Percentiles rank a stretch among this genome's conserved stretches.
These are phyloP conservation scores for Tagetes erecta DNA, from an alignment of 129 eudicot genomes.

Conservation along the genomic window DNA sequence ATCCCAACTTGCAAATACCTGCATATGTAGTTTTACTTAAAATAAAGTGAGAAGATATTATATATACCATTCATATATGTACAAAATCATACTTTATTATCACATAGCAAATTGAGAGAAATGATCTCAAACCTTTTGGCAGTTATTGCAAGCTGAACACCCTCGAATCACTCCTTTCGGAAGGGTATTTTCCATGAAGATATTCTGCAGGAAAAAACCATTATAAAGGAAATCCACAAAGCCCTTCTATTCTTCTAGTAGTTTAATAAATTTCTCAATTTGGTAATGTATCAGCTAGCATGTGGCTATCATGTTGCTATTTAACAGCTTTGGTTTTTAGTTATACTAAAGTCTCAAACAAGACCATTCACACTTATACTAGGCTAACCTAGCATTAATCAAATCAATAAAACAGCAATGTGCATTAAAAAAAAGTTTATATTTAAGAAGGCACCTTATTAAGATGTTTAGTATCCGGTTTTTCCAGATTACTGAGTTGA, in stretches of 20 bases:
- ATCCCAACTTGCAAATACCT: slow-evolving; percentile 70
- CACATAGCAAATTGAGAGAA: not conserved
- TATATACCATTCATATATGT: not conserved
- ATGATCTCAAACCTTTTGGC: slow-evolving; percentile 54
- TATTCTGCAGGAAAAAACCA: slow-evolving; percentile 40
- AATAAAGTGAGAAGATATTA: not conserved
- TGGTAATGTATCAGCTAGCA: not conserved
- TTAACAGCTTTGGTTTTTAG: not conserved
- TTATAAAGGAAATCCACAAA: not conserved
- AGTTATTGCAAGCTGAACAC: slow-evolving; percentile 49
- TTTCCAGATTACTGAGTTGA: slow-evolving; percentile 31
- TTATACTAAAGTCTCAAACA: not conserved
- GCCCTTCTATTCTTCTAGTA: not conserved
- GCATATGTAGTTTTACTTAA: slow-evolving; percentile 16
- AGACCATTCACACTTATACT: slow-evolving; percentile 10
- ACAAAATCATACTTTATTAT: slow-evolving; percentile 9
- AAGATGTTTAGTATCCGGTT: slow-evolving; percentile 37
- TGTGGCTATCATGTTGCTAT: not conserved
- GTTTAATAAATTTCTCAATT: not conserved
- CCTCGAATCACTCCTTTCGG: slow-evolving; percentile 83
- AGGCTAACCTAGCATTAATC: not conserved
- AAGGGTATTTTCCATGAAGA: slow-evolving; percentile 37
- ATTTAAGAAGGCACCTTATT: slow-evolving; percentile 34
- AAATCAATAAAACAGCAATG: not conserved
- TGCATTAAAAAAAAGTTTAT: not conserved